A percentile compares a stretch with the other conserved stretches of the same genome.
phyloP scores from a whole-genome alignment of 768 basidiomycete species.

The Mycena leptocephala region DNA sequence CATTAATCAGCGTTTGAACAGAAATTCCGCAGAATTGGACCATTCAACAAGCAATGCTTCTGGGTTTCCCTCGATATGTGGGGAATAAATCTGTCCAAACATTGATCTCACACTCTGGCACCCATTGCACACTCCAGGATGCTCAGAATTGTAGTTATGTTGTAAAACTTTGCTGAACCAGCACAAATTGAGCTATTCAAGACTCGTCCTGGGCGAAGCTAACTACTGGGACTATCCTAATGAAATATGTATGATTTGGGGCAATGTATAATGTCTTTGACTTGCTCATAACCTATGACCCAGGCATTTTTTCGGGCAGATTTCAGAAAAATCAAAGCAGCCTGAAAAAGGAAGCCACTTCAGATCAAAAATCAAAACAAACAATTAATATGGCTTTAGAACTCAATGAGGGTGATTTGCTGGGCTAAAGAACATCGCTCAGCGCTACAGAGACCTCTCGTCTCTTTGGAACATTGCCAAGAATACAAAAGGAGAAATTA shows the following conservation, averaged over 20 bases:
- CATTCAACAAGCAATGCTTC: background rate
- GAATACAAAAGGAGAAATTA: background rate
- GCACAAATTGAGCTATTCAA: background rate
- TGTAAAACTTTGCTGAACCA: background rate
- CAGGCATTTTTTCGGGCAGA: background rate
- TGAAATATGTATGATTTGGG: background rate
- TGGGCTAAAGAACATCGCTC: background rate
- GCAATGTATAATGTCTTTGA: background rate
- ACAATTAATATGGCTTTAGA: no score
- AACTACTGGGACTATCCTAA: background rate
- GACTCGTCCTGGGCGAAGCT: background rate
- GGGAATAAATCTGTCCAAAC: background rate
- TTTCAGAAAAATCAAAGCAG: background rate
- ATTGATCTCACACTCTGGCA: background rate
- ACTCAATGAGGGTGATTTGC: background rate
- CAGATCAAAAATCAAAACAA: no score
- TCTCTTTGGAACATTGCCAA: background rate
- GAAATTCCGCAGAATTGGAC: background rate
- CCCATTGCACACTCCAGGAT: background rate
- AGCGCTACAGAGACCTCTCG: background rate
- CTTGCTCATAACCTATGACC: background rate
- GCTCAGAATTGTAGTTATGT: background rate
- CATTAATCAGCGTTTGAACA: background rate
- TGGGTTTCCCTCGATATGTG: background rate
- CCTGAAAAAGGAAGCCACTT: constrained; percentile 20